Conservation (phyloP, 352 stramenopile species). For the Phytophthora fragariae region DNA sequence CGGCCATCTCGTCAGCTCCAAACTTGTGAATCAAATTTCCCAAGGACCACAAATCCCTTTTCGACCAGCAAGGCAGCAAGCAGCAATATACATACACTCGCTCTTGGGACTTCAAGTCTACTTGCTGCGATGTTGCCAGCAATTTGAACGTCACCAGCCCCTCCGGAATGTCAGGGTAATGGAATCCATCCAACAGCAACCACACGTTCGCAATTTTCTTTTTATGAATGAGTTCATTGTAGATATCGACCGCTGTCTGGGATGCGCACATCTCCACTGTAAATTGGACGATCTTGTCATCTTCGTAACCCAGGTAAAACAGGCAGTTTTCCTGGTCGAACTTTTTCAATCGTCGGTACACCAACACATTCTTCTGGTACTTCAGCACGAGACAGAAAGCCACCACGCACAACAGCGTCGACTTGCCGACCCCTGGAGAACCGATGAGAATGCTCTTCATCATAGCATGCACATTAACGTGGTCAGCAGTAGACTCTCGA, state of each 20-base stretch:
- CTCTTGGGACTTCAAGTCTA: not conserved
- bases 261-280: not conserved
- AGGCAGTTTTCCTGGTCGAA: conserved; percentile 10
- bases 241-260: not conserved
- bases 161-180: not conserved
- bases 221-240: not conserved
- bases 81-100: not conserved
- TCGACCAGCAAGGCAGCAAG: not conserved
- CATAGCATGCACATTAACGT: conserved; percentile 10
- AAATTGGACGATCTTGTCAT: conserved; percentile 19
- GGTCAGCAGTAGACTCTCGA: not conserved
- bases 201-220: not conserved
- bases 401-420: conserved; percentile 41
- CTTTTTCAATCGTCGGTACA: conserved; percentile 35
- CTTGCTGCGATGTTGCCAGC: not conserved
- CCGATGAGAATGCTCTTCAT: conserved; percentile 40
- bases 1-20: not conserved
- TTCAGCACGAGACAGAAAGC: conserved; percentile 40
- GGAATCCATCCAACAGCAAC: not conserved
- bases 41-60: not conserved
- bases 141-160: not conserved
- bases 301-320: conserved; percentile 18
- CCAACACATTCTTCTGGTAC: conserved; percentile 43
- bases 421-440: conserved; percentile 39
- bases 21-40: not conserved